phyloP scores from a whole-genome alignment of 1,139 yeast genomes.

The Candida sojae region DNA sequence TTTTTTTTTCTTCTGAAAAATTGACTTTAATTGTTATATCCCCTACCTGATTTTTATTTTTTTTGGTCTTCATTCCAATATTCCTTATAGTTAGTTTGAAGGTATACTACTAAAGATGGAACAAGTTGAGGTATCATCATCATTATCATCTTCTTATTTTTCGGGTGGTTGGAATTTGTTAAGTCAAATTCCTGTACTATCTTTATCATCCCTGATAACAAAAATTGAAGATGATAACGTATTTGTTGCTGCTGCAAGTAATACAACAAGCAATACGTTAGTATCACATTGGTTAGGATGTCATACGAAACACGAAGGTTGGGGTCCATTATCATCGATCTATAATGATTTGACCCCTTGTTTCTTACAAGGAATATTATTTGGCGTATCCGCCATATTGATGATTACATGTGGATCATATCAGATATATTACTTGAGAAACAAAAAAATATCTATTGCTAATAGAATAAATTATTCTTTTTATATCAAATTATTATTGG shows the following conservation, averaged over 20 bases:
- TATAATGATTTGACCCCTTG: conserved; percentile 81
- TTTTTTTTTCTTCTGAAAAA: too few species aligned
- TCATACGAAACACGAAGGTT: conserved; percentile 53
- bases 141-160: conserved; percentile 4
- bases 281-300: conserved; percentile 17
- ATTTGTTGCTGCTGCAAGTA: neutral
- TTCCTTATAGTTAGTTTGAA: too few species aligned
- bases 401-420: conserved; percentile 56
- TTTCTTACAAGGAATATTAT: conserved; percentile 70
- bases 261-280: neutral
- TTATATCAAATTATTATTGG: conserved; percentile 44
- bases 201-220: neutral
- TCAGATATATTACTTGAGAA: conserved; percentile 41
- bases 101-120: conserved; percentile 10
- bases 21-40: too few species aligned
- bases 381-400: conserved; percentile 51
- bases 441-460: conserved; percentile 27
- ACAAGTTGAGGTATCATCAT: conserved; percentile 11
- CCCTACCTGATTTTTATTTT: too few species aligned
- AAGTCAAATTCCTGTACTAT: conserved; percentile 11
- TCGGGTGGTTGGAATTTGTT: conserved; percentile 12
- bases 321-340: conserved; percentile 65
- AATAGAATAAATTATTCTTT: conserved; percentile 45
- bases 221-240: neutral
- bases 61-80: too few species aligned